A percentile compares a stretch with the other conserved stretches of the same genome.
These are phyloP conservation scores for Penicillium canariense DNA, from an alignment of 495 filamentous ascomycete species.

Conservation along the genomic window DNA sequence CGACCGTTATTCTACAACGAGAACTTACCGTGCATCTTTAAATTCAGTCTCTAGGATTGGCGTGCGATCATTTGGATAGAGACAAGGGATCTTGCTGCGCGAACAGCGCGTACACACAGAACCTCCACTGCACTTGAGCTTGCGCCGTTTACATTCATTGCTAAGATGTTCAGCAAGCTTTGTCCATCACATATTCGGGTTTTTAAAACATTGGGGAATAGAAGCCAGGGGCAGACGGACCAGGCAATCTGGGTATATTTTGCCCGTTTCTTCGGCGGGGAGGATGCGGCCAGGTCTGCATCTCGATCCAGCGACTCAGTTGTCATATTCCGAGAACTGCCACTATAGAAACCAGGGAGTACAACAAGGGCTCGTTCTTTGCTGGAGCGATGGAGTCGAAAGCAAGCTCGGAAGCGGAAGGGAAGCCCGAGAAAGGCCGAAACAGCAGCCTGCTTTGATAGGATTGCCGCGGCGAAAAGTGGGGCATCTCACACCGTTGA, in stretches of 20 bases:
- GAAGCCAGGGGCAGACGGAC: background rate
- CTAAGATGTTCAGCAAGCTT: slow-evolving; percentile 20
- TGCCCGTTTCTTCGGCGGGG: background rate
- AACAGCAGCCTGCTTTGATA: background rate
- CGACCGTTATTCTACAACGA: background rate
- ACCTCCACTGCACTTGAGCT: slow-evolving; percentile 89
- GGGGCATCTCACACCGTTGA: background rate
- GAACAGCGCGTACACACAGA: slow-evolving; percentile 74
- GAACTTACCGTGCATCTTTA: slow-evolving; percentile 25
- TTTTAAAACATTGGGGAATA: background rate
- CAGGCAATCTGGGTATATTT: slow-evolving; percentile 7
- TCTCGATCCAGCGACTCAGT: background rate
- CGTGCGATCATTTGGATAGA: slow-evolving; percentile 48
- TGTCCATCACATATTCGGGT: background rate
- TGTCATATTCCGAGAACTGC: background rate
- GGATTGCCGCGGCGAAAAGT: background rate
- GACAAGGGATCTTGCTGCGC: slow-evolving; percentile 59
- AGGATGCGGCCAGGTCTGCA: background rate
- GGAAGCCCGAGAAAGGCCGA: background rate
- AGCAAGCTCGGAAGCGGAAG: background rate
- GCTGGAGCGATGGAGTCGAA: background rate
- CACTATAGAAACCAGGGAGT: background rate
- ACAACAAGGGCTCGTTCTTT: background rate
- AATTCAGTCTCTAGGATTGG: slow-evolving; percentile 9
- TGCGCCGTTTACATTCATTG: slow-evolving; percentile 87